Evolutionary conservation across 768 basidiomycete genomes (phyloP).

Genomic region (Symmetrospora coprosmae): DNA sequence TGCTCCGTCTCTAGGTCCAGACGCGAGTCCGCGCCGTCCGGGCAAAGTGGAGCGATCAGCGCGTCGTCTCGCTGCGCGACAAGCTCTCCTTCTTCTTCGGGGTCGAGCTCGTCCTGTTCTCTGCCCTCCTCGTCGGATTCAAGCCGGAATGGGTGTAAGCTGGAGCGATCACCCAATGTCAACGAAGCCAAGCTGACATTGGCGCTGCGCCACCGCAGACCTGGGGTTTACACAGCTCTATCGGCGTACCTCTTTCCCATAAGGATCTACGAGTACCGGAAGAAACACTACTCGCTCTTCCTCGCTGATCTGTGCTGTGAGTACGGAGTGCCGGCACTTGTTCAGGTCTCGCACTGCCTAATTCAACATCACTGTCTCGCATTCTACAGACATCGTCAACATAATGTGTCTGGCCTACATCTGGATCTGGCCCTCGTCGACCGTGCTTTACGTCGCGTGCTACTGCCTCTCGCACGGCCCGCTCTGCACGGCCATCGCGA

Average conservation of each 20-base stretch:
- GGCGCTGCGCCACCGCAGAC: constrained; percentile 47
- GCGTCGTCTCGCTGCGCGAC: constrained; percentile 38
- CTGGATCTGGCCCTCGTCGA: constrained; percentile 69
- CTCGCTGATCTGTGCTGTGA: constrained; percentile 28
- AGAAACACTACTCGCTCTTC: constrained; percentile 86
- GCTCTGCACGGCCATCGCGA: constrained; percentile 49
- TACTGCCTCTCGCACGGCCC: constrained; percentile 72
- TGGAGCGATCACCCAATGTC: too few relatives aligned
- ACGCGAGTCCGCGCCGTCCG: constrained; percentile 62
- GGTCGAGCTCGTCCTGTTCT: constrained; percentile 59
- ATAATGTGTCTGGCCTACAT: constrained; percentile 81
- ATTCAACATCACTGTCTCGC: too few relatives aligned
- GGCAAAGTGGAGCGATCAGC: constrained; percentile 66
- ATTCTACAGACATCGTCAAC: constrained; percentile 65
- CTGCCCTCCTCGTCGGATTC: constrained; percentile 74
- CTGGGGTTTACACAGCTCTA: constrained; percentile 69
- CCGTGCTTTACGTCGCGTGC: constrained; percentile 72
- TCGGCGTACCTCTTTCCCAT: constrained; percentile 64
- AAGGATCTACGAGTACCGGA: constrained; percentile 75
- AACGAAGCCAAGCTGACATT: too few relatives aligned
- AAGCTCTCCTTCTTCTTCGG: constrained; percentile 80
- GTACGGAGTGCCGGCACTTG: too few relatives aligned
- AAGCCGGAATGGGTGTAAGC: constrained; percentile 56
- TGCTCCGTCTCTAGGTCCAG: constrained; percentile 46
- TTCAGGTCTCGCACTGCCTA: too few relatives aligned